A percentile compares a stretch with the other conserved stretches of the same genome.
These are phyloP conservation scores for Raddia distichophylla DNA, from an alignment of 176 grass and related monocot genomes.

Conservation along the genomic window DNA sequence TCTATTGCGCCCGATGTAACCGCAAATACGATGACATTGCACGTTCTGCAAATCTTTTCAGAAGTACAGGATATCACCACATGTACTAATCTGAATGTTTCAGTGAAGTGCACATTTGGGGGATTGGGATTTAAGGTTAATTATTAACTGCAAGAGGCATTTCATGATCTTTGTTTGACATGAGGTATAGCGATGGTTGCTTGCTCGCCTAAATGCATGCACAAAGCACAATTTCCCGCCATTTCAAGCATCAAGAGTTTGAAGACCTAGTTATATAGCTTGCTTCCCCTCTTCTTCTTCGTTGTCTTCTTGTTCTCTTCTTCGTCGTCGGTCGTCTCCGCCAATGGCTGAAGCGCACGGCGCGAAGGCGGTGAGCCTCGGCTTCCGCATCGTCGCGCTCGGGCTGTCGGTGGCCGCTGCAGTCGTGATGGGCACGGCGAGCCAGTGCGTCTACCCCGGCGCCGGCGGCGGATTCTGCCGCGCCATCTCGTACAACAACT, in stretches of 20 bases:
- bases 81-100: conserved; percentile 7
- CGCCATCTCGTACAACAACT: conserved; percentile 18
- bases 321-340: background rate
- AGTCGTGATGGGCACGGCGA: conserved; percentile 50
- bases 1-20: background rate
- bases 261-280: background rate
- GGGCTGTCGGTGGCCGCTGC: conserved; percentile 40
- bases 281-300: background rate
- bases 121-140: background rate
- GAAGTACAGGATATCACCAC: background rate
- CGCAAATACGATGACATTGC: background rate
- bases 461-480: background rate
- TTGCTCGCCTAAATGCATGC: background rate
- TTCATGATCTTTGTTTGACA: background rate
- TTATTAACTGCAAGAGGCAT: conserved; percentile 1
- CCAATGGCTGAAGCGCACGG: background rate
- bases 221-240: background rate
- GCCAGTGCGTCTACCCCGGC: background rate
- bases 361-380: conserved; percentile 27
- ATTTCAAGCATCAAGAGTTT: background rate
- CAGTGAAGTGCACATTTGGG: background rate
- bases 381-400: conserved; percentile 28
- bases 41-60: background rate
- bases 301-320: background rate
- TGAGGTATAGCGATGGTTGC: background rate